Evolutionary conservation across 129 eudicot species (phyloP).

Genomic region (Pittosporum tobira): DNA sequence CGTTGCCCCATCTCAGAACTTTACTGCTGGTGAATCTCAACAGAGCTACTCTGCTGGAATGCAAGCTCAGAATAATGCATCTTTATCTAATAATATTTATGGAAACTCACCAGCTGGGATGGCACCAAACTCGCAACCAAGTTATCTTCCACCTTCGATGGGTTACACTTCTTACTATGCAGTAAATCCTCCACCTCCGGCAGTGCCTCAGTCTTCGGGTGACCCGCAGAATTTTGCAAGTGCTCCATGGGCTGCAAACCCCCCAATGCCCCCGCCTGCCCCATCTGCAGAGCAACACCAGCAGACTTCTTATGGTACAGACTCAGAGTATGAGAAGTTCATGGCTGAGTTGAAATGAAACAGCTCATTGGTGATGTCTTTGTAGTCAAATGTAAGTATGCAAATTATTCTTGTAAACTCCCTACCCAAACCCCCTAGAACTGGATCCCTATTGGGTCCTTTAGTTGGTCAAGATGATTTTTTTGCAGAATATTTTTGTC

Average conservation of each 20-base stretch:
- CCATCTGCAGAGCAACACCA: conserved; percentile 47
- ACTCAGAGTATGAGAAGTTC: conserved; percentile 80
- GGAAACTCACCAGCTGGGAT: conserved; percentile 37
- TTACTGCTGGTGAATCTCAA: conserved; percentile 34
- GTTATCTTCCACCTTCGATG: conserved; percentile 44
- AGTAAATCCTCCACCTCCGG: conserved; percentile 51
- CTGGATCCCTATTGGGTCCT: conserved; percentile 3
- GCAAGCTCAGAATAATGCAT: conserved; percentile 44
- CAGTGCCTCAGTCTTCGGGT: conserved; percentile 27
- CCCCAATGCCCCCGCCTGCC: conserved; percentile 40
- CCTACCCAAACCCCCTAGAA: neutral
- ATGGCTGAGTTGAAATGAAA: conserved; percentile 81
- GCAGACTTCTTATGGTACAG: conserved; percentile 42
- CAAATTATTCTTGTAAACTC: conserved; percentile 11
- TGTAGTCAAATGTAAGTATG: conserved; percentile 27
- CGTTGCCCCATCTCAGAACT: conserved; percentile 29
- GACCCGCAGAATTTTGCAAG: conserved; percentile 47
- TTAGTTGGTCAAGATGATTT: neutral
- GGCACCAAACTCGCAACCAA: conserved; percentile 39
- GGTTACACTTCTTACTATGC: conserved; percentile 52
- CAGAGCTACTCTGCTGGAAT: conserved; percentile 42
- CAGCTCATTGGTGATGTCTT: conserved; percentile 1
- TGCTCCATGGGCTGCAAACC: conserved; percentile 74
- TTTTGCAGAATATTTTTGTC: neutral
- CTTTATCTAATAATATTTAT: conserved; percentile 41